Percentiles rank a stretch among this genome's conserved stretches.
phyloP scores from a whole-genome alignment of 176 grass and related monocot species.

The Eragrostis nindensis region DNA sequence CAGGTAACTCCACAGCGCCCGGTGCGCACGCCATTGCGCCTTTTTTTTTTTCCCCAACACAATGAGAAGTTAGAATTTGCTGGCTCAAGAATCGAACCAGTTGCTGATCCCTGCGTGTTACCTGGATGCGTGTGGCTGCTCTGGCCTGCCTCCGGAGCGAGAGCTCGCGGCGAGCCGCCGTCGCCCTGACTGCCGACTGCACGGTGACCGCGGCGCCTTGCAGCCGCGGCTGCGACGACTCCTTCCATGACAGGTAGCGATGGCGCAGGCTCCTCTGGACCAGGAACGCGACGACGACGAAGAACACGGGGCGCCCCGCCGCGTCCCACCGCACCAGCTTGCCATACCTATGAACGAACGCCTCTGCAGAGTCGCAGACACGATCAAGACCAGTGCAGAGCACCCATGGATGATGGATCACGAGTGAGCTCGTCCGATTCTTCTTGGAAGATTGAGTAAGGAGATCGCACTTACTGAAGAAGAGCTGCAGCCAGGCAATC shows the following conservation, averaged over 20 bases:
- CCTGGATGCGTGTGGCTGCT: constrained; percentile 67
- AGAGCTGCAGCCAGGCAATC: constrained; percentile 49
- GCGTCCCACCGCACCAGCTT: constrained; percentile 46
- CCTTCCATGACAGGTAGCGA: constrained; percentile 42
- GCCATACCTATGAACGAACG: constrained; percentile 40
- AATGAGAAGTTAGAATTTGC: background rate
- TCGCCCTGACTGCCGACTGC: constrained; percentile 45
- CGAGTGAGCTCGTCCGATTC: background rate
- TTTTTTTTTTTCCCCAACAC: constrained; percentile 32
- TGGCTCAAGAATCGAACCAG: background rate
- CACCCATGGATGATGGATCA: constrained; percentile 31
- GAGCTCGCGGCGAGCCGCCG: constrained; percentile 55
- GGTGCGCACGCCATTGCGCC: constrained; percentile 59
- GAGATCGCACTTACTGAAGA: constrained; percentile 48
- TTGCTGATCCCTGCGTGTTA: constrained; percentile 17
- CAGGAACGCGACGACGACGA: constrained; percentile 34
- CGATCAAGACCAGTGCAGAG: constrained; percentile 12
- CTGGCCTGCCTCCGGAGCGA: constrained; percentile 26
- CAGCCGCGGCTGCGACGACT: constrained; percentile 39
- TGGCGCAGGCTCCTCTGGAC: constrained; percentile 42
- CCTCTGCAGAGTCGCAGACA: constrained; percentile 29
- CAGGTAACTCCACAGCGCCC: constrained; percentile 28
- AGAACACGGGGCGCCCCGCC: constrained; percentile 37
- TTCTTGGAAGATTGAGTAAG: background rate
- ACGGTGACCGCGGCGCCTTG: constrained; percentile 40